These are phyloP conservation scores for Cryptococcus sp. DNA, from an alignment of 1,284 basidiomycete genomes.

Conservation along the genomic window DNA sequence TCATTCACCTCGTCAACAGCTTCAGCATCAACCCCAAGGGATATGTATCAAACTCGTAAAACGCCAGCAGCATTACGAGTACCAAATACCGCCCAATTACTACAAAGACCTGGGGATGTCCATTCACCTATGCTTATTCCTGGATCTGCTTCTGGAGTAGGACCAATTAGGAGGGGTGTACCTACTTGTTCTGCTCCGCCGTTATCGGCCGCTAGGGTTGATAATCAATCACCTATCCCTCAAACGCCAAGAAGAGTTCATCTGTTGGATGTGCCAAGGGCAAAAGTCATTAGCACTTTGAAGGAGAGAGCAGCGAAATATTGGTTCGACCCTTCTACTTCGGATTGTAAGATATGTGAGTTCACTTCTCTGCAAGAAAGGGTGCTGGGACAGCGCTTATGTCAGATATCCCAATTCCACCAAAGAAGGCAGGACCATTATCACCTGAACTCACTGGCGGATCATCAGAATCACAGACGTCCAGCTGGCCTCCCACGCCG, in stretches of 20 bases:
- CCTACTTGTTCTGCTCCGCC: background rate
- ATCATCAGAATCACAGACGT: too few relatives aligned
- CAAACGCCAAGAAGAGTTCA: background rate
- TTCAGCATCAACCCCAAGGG: too few relatives aligned
- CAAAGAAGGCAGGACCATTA: too few relatives aligned
- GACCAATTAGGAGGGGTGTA: background rate
- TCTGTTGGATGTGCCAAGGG: background rate
- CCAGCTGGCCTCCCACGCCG: background rate
- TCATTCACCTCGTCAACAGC: too few relatives aligned
- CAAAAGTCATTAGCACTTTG: background rate
- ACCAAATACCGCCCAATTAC: too few relatives aligned
- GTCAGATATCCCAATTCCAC: too few relatives aligned
- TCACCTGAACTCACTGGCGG: too few relatives aligned
- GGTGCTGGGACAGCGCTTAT: slow-evolving; percentile 3
- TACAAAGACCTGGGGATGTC: background rate
- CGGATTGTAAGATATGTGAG: slow-evolving; percentile 44
- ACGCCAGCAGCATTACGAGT: too few relatives aligned
- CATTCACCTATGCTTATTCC: background rate
- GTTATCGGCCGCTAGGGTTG: too few relatives aligned
- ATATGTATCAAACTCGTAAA: too few relatives aligned
- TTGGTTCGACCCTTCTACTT: slow-evolving; percentile 34
- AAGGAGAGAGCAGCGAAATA: slow-evolving; percentile 11
- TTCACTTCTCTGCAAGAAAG: slow-evolving; percentile 5
- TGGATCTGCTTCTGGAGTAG: background rate
- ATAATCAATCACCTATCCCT: background rate